These are phyloP conservation scores for Cadophora gregata DNA, from an alignment of 2,329 filamentous ascomycete genomes.

Conservation along the genomic window DNA sequence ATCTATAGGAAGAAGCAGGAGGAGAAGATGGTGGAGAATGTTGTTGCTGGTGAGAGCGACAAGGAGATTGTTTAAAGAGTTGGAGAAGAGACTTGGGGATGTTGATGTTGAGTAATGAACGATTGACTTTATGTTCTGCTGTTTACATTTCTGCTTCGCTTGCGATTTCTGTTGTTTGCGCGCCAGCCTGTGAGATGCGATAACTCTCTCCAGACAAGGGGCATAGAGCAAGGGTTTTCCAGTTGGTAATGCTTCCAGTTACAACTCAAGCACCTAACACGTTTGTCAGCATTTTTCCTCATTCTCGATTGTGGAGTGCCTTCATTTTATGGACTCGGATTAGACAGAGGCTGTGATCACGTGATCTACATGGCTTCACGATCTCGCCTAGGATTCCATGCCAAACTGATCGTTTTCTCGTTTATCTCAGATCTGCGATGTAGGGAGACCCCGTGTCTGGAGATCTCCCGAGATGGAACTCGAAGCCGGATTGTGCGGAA, in stretches of 20 bases:
- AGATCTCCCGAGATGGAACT: background rate
- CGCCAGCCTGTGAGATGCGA: no score
- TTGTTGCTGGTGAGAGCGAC: conserved; percentile 5
- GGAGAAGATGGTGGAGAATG: conserved; percentile 20
- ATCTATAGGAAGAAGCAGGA: conserved; percentile 18
- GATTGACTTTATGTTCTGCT: no score
- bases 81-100: no score
- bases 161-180: no score
- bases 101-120: no score
- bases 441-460: background rate
- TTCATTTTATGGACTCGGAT: background rate
- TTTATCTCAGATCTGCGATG: background rate
- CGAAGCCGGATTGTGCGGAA: background rate
- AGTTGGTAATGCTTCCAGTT: no score
- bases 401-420: background rate
- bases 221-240: no score
- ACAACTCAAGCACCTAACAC: no score
- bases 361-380: background rate
- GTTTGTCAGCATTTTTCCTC: no score
- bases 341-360: background rate
- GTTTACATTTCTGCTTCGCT: no score
- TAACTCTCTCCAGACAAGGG: no score
- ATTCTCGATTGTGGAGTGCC: background rate
- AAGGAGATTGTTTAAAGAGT: conserved; percentile 9
- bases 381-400: background rate